Evolutionary conservation across 1,284 basidiomycete species (phyloP).

Genomic region (Omphalotus olearius): DNA sequence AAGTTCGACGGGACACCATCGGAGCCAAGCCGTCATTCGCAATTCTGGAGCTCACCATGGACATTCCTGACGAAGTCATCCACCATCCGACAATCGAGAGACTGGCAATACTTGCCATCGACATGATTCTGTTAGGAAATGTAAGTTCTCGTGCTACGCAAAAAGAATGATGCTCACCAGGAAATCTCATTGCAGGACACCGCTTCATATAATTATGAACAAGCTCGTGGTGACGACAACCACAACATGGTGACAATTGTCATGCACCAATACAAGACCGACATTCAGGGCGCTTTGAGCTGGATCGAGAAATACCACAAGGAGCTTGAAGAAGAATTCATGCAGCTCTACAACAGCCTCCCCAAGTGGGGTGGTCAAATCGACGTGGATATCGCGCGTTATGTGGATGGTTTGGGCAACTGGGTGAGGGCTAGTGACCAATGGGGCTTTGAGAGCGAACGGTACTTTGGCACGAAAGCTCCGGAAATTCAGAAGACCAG

Average conservation of each 20-base stretch:
- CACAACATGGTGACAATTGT: conserved; percentile 43
- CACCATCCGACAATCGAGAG: conserved; percentile 33
- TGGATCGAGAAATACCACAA: conserved; percentile 25
- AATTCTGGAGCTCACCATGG: conserved; percentile 30
- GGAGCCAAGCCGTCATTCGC: conserved; percentile 39
- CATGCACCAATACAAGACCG: conserved; percentile 31
- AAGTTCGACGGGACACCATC: conserved; percentile 36
- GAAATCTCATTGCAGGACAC: conserved; percentile 30
- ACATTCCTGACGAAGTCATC: conserved; percentile 38
- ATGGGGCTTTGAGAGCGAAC: conserved; percentile 38
- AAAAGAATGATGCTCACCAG: not conserved
- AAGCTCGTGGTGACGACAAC: conserved; percentile 36
- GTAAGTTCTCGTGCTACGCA: conserved; percentile 21
- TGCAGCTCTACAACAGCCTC: conserved; percentile 22
- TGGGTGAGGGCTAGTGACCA: conserved; percentile 37
- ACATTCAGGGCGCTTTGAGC: conserved; percentile 31
- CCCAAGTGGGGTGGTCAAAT: conserved; percentile 30
- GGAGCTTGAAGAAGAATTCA: conserved; percentile 24
- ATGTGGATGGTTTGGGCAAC: conserved; percentile 37
- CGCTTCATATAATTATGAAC: conserved; percentile 38
- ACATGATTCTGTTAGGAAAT: conserved; percentile 40
- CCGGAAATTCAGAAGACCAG: conserved; percentile 19
- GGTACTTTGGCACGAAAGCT: conserved; percentile 36
- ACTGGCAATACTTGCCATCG: conserved; percentile 28
- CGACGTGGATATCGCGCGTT: conserved; percentile 27